These are phyloP conservation scores for Prunus mongolica DNA, from an alignment of 306 rosid species.

Conservation along the genomic window DNA sequence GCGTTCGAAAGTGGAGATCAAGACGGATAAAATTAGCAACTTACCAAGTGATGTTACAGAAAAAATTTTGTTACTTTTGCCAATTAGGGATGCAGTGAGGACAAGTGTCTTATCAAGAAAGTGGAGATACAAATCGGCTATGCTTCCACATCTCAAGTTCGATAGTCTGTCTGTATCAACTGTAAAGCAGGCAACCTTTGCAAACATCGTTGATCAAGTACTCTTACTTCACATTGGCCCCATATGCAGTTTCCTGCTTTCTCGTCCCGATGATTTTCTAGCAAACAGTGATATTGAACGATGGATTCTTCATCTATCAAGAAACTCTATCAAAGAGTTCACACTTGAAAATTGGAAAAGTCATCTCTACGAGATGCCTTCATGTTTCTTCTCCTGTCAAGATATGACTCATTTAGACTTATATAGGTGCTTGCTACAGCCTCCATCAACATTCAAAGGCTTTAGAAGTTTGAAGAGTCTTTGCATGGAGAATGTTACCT, in stretches of 20 bases:
- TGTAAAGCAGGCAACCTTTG: slow-evolving; percentile 28
- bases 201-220: slow-evolving; percentile 54
- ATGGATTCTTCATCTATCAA: slow-evolving; percentile 47
- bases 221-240: slow-evolving; percentile 59
- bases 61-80: slow-evolving; percentile 39
- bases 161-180: slow-evolving; percentile 29
- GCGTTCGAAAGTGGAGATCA: slow-evolving; percentile 4
- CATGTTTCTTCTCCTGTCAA: slow-evolving; percentile 44
- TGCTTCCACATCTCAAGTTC: slow-evolving; percentile 43
- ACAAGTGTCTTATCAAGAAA: slow-evolving; percentile 56
- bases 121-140: slow-evolving; percentile 60
- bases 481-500: slow-evolving; percentile 34
- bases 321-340: slow-evolving; percentile 47
- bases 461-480: slow-evolving; percentile 55
- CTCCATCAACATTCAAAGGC: slow-evolving; percentile 48
- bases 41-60: slow-evolving; percentile 43
- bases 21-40: slow-evolving; percentile 40
- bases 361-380: slow-evolving; percentile 47
- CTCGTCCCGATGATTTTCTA: slow-evolving; percentile 27
- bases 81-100: slow-evolving; percentile 48
- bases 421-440: slow-evolving; percentile 49
- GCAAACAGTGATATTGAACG: slow-evolving; percentile 46
- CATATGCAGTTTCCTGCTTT: slow-evolving; percentile 47
- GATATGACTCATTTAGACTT: slow-evolving; percentile 46
- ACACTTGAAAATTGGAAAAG: slow-evolving; percentile 59